Percentiles rank a stretch among this genome's conserved stretches.
Evolutionary conservation across 106 monocot species (phyloP).

Genomic region (Triglochin maritima): DNA sequence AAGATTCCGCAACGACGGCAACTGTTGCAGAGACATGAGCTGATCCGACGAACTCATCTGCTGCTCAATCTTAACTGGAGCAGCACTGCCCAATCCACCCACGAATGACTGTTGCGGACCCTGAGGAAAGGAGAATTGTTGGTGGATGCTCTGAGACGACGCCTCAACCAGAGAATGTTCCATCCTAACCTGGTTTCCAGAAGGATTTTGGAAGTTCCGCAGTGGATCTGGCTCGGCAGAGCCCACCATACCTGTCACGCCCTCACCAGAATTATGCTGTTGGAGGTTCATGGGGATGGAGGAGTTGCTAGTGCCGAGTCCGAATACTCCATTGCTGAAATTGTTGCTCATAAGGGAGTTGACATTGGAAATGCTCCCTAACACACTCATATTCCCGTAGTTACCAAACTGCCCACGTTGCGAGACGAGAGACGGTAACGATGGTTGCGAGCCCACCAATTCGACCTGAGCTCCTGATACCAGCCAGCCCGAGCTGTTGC

Average conservation of each 20-base stretch:
- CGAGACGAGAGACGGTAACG: slow-evolving; percentile 31
- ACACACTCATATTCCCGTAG: slow-evolving; percentile 15
- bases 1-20: neutral
- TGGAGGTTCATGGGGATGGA: slow-evolving; percentile 7
- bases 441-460: slow-evolving; percentile 24
- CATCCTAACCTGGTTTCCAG: slow-evolving; percentile 4
- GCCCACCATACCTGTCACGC: slow-evolving; percentile 12
- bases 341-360: slow-evolving; percentile 22
- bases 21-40: neutral
- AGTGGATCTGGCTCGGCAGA: slow-evolving; percentile 28
- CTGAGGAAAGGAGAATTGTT: slow-evolving; percentile 18
- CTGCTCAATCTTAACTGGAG: slow-evolving; percentile 31
- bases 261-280: neutral
- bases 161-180: slow-evolving; percentile 17
- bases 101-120: slow-evolving; percentile 33
- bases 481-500: slow-evolving; percentile 9
- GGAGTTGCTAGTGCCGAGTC: slow-evolving; percentile 3
- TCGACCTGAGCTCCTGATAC: slow-evolving; percentile 1
- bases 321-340: slow-evolving; percentile 17
- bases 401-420: slow-evolving; percentile 26
- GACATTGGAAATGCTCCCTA: slow-evolving; percentile 33
- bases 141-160: slow-evolving; percentile 26
- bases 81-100: slow-evolving; percentile 15
- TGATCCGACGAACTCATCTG: slow-evolving; percentile 28
- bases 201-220: slow-evolving; percentile 8